Percentiles rank a stretch among this genome's conserved stretches.
phyloP scores from a whole-genome alignment of 2,329 filamentous ascomycete genomes.

The Byssochlamys sp. region DNA sequence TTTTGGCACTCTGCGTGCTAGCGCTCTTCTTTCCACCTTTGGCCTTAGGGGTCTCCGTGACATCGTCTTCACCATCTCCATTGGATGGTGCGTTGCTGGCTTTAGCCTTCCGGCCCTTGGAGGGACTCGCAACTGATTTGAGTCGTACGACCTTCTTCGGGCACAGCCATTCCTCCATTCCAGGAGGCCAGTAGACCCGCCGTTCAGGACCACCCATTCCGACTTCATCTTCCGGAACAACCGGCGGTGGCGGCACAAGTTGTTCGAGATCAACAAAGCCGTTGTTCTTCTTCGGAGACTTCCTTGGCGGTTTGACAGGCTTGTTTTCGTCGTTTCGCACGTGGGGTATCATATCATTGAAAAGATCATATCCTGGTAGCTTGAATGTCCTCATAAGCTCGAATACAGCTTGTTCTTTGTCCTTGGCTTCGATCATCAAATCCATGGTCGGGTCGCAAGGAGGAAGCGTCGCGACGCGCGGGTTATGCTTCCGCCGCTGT shows the following conservation, averaged over 20 bases:
- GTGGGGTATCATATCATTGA: conserved; percentile 70
- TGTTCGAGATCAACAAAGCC: conserved; percentile 34
- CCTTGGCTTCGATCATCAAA: conserved; percentile 98
- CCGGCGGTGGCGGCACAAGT: conserved; percentile 31
- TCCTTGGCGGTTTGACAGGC: conserved; percentile 39
- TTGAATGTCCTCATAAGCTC: conserved; percentile 84
- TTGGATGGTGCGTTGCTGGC: neutral
- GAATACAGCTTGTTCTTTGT: conserved; percentile 94
- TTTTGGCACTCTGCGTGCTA: conserved; percentile 11
- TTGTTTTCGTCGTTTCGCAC: conserved; percentile 67
- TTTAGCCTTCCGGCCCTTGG: neutral
- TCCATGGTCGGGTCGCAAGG: conserved; percentile 78
- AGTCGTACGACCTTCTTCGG: conserved; percentile 55
- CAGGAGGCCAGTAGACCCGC: conserved; percentile 81
- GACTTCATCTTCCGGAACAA: conserved; percentile 58
- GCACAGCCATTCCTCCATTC: conserved; percentile 81
- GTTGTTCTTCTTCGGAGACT: conserved; percentile 35
- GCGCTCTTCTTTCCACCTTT: conserved; percentile 18
- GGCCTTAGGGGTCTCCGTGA: neutral
- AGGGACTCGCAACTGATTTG: neutral
- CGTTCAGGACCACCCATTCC: conserved; percentile 76
- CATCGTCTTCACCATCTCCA: neutral
- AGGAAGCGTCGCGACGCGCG: conserved; percentile 67
- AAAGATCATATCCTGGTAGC: conserved; percentile 65
- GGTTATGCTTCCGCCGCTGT: conserved; percentile 74